Percentiles rank a stretch among this genome's conserved stretches.
Conservation (phyloP, 2,329 filamentous ascomycete genomes). For the Colletotrichum agaves region DNA sequence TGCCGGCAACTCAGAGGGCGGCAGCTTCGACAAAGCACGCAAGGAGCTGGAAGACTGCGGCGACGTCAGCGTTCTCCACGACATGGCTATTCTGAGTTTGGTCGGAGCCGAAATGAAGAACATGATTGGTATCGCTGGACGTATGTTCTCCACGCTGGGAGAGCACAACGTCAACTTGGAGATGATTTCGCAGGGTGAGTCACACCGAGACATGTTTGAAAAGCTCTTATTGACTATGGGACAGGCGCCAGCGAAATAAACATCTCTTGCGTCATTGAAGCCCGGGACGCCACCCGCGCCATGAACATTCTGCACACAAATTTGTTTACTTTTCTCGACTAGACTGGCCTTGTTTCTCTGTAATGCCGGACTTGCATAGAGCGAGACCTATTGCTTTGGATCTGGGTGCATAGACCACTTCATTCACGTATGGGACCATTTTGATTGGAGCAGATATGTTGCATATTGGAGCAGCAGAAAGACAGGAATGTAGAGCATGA, state of each 20-base stretch:
- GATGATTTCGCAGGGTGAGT: slow-evolving; percentile 97
- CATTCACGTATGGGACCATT: neutral
- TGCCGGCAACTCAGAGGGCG: slow-evolving; percentile 73
- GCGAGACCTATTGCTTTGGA: slow-evolving; percentile 17
- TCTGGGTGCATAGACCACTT: slow-evolving; percentile 5
- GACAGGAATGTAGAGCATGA: slow-evolving; percentile 12
- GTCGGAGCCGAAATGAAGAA: slow-evolving; percentile 98
- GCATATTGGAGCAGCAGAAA: slow-evolving; percentile 5
- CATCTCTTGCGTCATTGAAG: slow-evolving; percentile 97
- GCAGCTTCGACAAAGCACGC: slow-evolving; percentile 74
- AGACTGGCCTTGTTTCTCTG: slow-evolving; percentile 26
- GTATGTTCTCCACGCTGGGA: slow-evolving; percentile 94
- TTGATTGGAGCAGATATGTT: slow-evolving; percentile 1
- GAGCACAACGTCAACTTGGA: slow-evolving; percentile 97
- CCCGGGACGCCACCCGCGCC: slow-evolving; percentile 87
- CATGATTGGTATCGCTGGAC: slow-evolving; percentile 92
- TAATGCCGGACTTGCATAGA: neutral
- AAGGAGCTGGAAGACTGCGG: slow-evolving; percentile 83
- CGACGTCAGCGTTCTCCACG: slow-evolving; percentile 87
- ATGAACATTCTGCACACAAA: slow-evolving; percentile 97
- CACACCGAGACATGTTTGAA: slow-evolving; percentile 56
- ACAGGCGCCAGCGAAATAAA: slow-evolving; percentile 97
- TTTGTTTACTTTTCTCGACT: slow-evolving; percentile 95
- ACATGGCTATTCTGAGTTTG: slow-evolving; percentile 95
- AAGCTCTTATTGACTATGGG: slow-evolving; percentile 43